A percentile compares a stretch with the other conserved stretches of the same genome.
Conservation (phyloP, 805 yeast genomes). For the Tetrapisispora namnaoensis region DNA sequence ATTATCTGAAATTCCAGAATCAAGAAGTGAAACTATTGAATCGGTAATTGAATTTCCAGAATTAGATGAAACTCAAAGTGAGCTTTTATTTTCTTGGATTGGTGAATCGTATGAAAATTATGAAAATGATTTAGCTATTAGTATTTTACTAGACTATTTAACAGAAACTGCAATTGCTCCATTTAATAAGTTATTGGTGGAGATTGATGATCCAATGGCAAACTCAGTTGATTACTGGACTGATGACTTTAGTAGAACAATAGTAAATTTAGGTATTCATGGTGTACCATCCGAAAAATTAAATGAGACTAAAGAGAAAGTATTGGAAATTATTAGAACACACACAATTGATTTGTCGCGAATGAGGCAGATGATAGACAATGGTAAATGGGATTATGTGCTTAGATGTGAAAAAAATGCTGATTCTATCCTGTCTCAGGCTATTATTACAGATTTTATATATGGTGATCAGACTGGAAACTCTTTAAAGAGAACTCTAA, state of each 20-base stretch:
- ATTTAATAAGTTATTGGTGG: conserved; percentile 62
- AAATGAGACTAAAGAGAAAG: conserved; percentile 40
- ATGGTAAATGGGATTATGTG: conserved; percentile 50
- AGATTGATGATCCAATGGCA: conserved; percentile 73
- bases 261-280: conserved; percentile 43
- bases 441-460: conserved; percentile 68
- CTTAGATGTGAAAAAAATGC: conserved; percentile 56
- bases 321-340: conserved; percentile 41
- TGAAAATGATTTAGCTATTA: conserved; percentile 55
- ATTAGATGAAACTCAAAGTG: conserved; percentile 76
- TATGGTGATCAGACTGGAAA: conserved; percentile 62
- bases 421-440: conserved; percentile 43
- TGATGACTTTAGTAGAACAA: conserved; percentile 60
- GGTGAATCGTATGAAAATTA: conserved; percentile 58
- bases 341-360: conserved; percentile 59
- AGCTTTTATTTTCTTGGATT: conserved; percentile 62
- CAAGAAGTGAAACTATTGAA: conserved; percentile 34
- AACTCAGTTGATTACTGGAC: conserved; percentile 59
- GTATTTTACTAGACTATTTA: conserved; percentile 61
- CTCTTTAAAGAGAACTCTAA: conserved; percentile 46
- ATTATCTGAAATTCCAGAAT: conserved; percentile 37
- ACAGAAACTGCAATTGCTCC: conserved; percentile 71
- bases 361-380: conserved; percentile 59
- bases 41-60: conserved; percentile 75
- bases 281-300: conserved; percentile 71